phyloP scores from a whole-genome alignment of 345 rosid species.

The Brassica incana region DNA sequence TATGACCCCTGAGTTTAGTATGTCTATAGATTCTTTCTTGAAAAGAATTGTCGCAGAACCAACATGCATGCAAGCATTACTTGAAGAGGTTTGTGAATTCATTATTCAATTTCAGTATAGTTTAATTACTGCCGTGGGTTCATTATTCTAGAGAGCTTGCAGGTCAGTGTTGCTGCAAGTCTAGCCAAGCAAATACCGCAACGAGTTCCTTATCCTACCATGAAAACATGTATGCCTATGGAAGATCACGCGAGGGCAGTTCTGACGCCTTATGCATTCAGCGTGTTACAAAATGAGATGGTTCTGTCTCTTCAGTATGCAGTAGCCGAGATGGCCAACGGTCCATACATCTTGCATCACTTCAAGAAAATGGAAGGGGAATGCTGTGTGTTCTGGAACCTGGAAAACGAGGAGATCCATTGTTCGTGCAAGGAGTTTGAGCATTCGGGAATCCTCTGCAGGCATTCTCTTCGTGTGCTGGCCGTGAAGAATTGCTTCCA shows the following conservation, averaged over 20 bases:
- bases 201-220: constrained; percentile 47
- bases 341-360: constrained; percentile 73
- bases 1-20: constrained; percentile 65
- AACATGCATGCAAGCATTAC: constrained; percentile 67
- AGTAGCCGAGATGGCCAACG: constrained; percentile 72
- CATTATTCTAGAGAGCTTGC: constrained; percentile 28
- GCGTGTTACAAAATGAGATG: constrained; percentile 69
- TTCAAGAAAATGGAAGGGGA: constrained; percentile 85
- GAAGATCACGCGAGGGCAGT: constrained; percentile 80
- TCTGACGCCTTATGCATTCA: constrained; percentile 82
- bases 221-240: constrained; percentile 76
- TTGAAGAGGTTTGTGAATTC: constrained; percentile 68
- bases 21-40: constrained; percentile 57
- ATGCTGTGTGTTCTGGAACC: constrained; percentile 65
- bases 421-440: constrained; percentile 97
- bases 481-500: constrained; percentile 70
- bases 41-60: constrained; percentile 58
- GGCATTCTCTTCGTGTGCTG: constrained; percentile 79
- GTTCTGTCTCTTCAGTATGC: constrained; percentile 79
- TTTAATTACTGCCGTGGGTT: constrained; percentile 26
- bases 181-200: constrained; percentile 44
- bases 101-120: background rate
- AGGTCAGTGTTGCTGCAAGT: constrained; percentile 64
- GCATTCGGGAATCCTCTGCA: constrained; percentile 73
- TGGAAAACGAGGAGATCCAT: constrained; percentile 72